A percentile compares a stretch with the other conserved stretches of the same genome.
Evolutionary conservation across 768 basidiomycete species (phyloP).

Genomic region (Panaeolus cyanescens): DNA sequence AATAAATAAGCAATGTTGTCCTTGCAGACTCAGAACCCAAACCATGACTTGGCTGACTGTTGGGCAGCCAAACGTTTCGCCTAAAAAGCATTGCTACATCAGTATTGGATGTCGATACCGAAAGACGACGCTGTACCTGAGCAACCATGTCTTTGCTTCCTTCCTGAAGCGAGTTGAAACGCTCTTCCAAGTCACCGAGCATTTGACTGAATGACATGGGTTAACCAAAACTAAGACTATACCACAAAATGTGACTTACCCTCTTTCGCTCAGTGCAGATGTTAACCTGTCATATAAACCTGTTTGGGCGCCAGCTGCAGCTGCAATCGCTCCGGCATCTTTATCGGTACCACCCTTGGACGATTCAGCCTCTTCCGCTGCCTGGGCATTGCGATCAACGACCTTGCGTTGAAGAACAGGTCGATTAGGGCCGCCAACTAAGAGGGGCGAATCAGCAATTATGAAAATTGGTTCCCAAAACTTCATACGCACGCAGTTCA

Average conservation of each 20-base stretch:
- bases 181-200: constrained; percentile 61
- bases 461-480: constrained; percentile 6
- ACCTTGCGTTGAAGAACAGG: constrained; percentile 42
- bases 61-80: constrained; percentile 66
- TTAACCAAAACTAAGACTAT: neutral
- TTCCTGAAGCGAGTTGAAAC: constrained; percentile 63
- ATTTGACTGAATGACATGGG: constrained; percentile 46
- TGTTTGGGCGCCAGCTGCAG: constrained; percentile 36
- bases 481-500: constrained; percentile 55
- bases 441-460: neutral
- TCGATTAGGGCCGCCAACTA: constrained; percentile 70
- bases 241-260: constrained; percentile 39
- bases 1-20: neutral
- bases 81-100: constrained; percentile 27
- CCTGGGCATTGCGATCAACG: constrained; percentile 6
- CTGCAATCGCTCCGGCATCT: constrained; percentile 28
- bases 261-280: constrained; percentile 63
- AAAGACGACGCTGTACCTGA: constrained; percentile 42
- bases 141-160: constrained; percentile 67
- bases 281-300: constrained; percentile 47
- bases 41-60: constrained; percentile 68
- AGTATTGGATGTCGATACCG: neutral
- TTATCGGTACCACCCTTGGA: constrained; percentile 20
- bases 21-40: constrained; percentile 43
- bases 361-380: constrained; percentile 10